phyloP scores from a whole-genome alignment of 2,329 filamentous ascomycete genomes.

The Trichoderma polysporum region DNA sequence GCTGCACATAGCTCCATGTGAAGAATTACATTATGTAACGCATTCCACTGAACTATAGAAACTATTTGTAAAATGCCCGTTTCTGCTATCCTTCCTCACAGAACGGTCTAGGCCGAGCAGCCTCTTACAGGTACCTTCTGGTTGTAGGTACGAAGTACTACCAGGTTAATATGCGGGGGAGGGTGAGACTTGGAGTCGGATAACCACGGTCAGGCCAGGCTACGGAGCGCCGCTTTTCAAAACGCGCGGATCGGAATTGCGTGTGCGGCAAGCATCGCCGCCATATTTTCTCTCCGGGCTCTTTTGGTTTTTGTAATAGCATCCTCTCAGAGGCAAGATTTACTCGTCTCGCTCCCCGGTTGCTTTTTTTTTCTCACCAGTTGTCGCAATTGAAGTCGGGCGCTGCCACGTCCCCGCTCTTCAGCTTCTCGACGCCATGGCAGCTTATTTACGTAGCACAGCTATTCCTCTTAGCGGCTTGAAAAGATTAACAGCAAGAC shows the following conservation, averaged over 20 bases:
- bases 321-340: slow-evolving; percentile 9
- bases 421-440: slow-evolving; percentile 40
- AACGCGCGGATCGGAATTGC: slow-evolving; percentile 2
- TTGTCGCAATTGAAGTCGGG: not conserved
- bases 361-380: not conserved
- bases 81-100: not conserved
- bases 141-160: not conserved
- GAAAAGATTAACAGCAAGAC: slow-evolving; percentile 33
- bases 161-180: slow-evolving; percentile 14
- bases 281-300: not conserved
- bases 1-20: not conserved
- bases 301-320: not conserved
- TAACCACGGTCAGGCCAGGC: slow-evolving; percentile 28
- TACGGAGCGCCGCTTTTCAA: slow-evolving; percentile 10
- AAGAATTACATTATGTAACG: not conserved
- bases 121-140: not conserved
- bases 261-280: slow-evolving; percentile 11
- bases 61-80: not conserved
- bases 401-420: not conserved
- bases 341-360: not conserved
- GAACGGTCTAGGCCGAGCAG: not conserved
- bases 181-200: slow-evolving; percentile 21
- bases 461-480: slow-evolving; percentile 47
- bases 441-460: slow-evolving; percentile 49
- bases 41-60: not conserved